Base-by-base conservation (phyloP, 371 early-diverging fungal species). In the Mucor velutinosus region DNA sequence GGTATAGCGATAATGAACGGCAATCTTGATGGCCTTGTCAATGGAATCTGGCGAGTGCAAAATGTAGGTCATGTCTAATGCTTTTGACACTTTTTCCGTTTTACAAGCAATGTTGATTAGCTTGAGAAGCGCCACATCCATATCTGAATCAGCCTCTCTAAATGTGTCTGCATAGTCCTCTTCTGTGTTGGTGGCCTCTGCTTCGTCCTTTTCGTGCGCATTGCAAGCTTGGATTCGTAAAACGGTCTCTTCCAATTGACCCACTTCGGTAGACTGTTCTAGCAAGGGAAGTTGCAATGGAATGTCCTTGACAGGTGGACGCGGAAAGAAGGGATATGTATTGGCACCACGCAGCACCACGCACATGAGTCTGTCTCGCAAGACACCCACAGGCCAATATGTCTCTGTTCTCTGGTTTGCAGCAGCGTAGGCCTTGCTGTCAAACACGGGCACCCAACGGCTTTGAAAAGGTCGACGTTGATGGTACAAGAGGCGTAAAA, bases 21-120 rank as follows among this genome's bases (percentile, higher is more conserved):
- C 97, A 64, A 97, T 84, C 71, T 92, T 89, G 62, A 94, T 79
- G 0, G 95, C 96, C 0, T 87, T 91, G 43, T 94, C 94, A 41
- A 96, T 68, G 0, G 95, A 90, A 39, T 74, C 73, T 4, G 83
- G 60, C 17, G 78, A 68, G 39, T 81, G 81, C 25, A 96, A 76
- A 69, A 85, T 79, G 15, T 75, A 68, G 8, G 90, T 81, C 58
- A 97, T 70, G 65, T 96, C 96, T 29, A 94, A 64, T 0, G 94
- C 95, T 12, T 93, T 85, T 64, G 92, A 88, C 0, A 80, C 62
- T 43, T 87, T 86, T 33, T 93, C 93, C 0, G 77, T 73, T 70
- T 88, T 89, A 74, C 94, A 93, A 6, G 96, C 92, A 37, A 76
- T 56, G 88, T 92, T 89, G 51, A 97, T 89, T 66, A 94, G 76